Base-by-base conservation (phyloP, 2,329 filamentous ascomycete genomes). In the Ascochyta viciae-villosae region DNA sequence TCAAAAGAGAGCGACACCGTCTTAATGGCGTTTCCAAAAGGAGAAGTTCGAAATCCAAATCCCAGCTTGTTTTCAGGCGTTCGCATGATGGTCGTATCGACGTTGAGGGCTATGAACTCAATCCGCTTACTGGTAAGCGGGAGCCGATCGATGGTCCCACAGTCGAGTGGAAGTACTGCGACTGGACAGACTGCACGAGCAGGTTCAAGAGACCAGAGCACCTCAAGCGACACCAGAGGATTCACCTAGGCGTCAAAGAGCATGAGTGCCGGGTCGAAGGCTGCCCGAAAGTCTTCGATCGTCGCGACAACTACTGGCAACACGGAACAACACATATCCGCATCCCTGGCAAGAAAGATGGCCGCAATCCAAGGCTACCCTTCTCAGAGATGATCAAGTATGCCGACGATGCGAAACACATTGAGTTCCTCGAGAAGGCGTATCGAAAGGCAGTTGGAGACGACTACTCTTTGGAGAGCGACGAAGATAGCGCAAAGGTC, bases 301-400 rank as follows among this genome's bases (percentile, higher is more conserved):
- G 74, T 26, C 69, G 72, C 53, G 74, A 76, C 62, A 76, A 76
- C 53, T 70, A 65, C 52, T 66, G 64, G 53, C 70, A 64, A n/a
- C 74, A 76, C 52, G 64, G 66, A 40, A 63, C 56, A 35, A 74
- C 73, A 6, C 73, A 75, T 33, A 62, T 71, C 23, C 54, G 42
- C 39, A 60, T 56, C 16, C 66, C 66, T 16, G 66, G 65, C 19
- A 67, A 70, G 54, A 72, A 67, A 43, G 62, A 60, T 23, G 68
- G 70, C 22, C 62, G 68, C 26, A 73, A 72, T 26, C 34, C 47
- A 15, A 68, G 68, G 52, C 51, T 61, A 9, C 57, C 67, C 2
- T 60, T 72, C 23, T 24, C 40, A 1, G 65, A 70, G 42, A 64
- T 72, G 5, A 59, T 70, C 22, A 62, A 62, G 24, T 60, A 56